Evolutionary conservation across 2,329 filamentous ascomycete species (phyloP), one percentile per base, ranked within the genome.

Genomic region (Tympanopsis confertula): DNA sequence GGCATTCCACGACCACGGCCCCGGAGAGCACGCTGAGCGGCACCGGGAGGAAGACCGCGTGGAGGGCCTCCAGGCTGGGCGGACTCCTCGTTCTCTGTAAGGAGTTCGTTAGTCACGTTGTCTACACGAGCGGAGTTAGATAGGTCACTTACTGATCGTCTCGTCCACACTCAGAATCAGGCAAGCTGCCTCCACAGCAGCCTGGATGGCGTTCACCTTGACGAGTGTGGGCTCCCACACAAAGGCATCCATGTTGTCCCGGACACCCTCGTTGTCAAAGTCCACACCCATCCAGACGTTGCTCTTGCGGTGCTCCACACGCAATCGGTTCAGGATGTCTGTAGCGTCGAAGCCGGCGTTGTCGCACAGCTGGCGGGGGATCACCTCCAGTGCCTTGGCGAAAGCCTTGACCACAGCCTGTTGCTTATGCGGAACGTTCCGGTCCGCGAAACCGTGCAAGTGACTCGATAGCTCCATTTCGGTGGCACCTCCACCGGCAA

Each of bases 301-400:
- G 48, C 87, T 87, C 66, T 89, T 91, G 57, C 86, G 78, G 68
- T 98, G 91, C 72, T 95, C 89, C 42, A 96, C 91, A 39, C 91
- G 85, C 47, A 98, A 72, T 54, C 86, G 81, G 71, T 96, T 98
- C 45, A 98, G 78, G 48, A 98, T 95, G 55, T 98, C 91, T 37
- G 91, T 98, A 19, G 91, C 88, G 56, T 98, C 91, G 57, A 98
- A 96, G 45, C 91, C 91, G 39, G 91, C 91, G 55, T 98, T 98
- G 68, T 98, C 91, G 68, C 91, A 98, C 42, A 98, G 72, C 65
- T 96, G 91, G 52, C 91, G 82, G 17, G 91, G 91, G 50, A 98
- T 93, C 42, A 96, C 82, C 66, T 98, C 91, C 39, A 98, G 75
- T 1, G 91, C 91, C 68, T 94, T 95, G 50, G 91, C 91, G 50